Evolutionary conservation across 2,329 filamentous ascomycete species (phyloP), one percentile per base, ranked within the genome.

Genomic region (Ramichloridium luteum): DNA sequence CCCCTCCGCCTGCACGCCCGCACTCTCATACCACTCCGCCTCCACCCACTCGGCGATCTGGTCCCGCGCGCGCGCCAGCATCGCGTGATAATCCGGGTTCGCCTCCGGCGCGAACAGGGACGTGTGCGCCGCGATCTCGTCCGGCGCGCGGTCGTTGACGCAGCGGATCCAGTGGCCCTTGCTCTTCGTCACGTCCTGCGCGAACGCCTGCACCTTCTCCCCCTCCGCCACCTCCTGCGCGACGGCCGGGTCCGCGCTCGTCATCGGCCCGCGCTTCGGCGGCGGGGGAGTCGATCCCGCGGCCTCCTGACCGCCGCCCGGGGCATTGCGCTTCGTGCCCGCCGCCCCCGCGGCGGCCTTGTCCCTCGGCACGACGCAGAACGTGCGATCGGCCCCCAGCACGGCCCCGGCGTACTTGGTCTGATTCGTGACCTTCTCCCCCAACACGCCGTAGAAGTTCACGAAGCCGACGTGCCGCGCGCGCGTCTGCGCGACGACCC

Each of bases 361-460:
- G 34, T 65, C 68, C 42, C 68, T 67, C 2, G 85, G 84, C 33
- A 93, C 55, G 36, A 84, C 82, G 60, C 86, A 93, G 54, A 96
- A 98, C 0, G 88, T 96, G 45, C 90, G 69, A 40, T 86, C 68
- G 30, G 68, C 72, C 1, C 77, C 77, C 12, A 80, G 56, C 20
- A 82, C 68, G 62, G 32, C 70, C 60, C 55, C 77, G 52, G 55
- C 58, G 51, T 55, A 61, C 36, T 59, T 67, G 47, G 58, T 70
- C 64, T 49, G 67, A 48, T 31, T 60, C 46, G 40, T 60, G 46
- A 48, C 60, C 10, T 72, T 75, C 47, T 70, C 68, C 2, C 85
- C 86, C 15, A 98, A 71, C 16, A 77, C 70, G 4, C 84, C 93
- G 57, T 93, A 94, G 36, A 94, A 66, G 51, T 94, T 90, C 10